Evolutionary conservation across 345 rosid species (phyloP), one percentile per base, ranked within the genome.

Genomic region (Theobroma cacao): DNA sequence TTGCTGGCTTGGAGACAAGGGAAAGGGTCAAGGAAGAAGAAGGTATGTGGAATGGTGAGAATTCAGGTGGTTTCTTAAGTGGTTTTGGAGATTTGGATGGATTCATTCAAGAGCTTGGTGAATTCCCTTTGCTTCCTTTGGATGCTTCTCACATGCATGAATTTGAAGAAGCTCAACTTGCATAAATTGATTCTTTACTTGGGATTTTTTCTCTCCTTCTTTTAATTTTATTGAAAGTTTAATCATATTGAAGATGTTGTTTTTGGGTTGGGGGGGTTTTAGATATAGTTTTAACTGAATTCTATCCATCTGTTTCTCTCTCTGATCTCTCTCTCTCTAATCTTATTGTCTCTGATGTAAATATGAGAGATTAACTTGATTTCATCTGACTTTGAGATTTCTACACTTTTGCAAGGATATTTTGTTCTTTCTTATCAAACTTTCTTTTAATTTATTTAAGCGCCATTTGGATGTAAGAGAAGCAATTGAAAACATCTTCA

Each of bases 61-160:
- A 75, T 73, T 82, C 85, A 45, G 89, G 89, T 55, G 91, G 88
- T 7, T 91, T 88, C 77, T 84, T 88, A 24, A 80, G 84, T 41
- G 87, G 88, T 0, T 90, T 93, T 75, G 81, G 87, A 75, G 93
- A 92, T 81, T 87, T 92, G 28, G 94, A 88, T 79, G 97, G 94
- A 8, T 88, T 91, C 72, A 88, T 89, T 60, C 94, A 90, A 79
- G 91, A 90, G n/a, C 87, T 91, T 76, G 90, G 80, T 77, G 93
- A 88, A 78, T 86, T 88, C 58, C 80, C 95, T 24, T 82, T 84
- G 74, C 63, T 85, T 33, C 89, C 91, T 78, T 60, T 82, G 80
- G 88, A 80, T 79, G 60, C 85, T 70, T 68, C 86, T 72, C 82
- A 71, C 40, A 38, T 82, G 80, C 87, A 82, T 76, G 87, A 78